Evolutionary conservation across 2,329 filamentous ascomycete species (phyloP).

Genomic region (Aaosphaeria arxii): DNA sequence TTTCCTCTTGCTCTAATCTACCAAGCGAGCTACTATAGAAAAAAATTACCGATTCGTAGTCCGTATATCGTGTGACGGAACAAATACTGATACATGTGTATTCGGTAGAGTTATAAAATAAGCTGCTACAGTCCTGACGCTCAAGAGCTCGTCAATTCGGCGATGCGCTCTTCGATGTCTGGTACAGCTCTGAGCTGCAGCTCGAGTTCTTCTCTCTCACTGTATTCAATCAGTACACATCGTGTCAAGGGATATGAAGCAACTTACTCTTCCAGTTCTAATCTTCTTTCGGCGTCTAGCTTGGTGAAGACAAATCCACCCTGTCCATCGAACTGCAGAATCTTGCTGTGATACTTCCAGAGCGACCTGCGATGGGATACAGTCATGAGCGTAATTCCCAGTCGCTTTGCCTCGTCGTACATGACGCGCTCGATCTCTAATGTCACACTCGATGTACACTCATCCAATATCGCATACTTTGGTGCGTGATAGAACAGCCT

Average conservation of each 20-base stretch:
- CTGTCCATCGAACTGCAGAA: conserved; percentile 95
- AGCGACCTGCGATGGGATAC: conserved; percentile 87
- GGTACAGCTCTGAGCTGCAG: conserved; percentile 80
- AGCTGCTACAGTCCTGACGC: too few species aligned
- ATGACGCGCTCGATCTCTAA: conserved; percentile 91
- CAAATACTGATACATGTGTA: too few species aligned
- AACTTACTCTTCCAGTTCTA: conserved; percentile 78
- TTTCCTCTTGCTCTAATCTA: too few species aligned
- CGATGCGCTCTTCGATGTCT: conserved; percentile 81
- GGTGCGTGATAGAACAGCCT: conserved; percentile 90
- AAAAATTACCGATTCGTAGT: too few species aligned
- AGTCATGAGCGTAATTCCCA: conserved; percentile 95
- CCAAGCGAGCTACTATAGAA: too few species aligned
- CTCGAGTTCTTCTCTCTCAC: conserved; percentile 91
- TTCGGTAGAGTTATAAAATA: too few species aligned
- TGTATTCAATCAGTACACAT: conserved; percentile 17
- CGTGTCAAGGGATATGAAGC: not conserved
- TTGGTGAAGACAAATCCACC: conserved; percentile 86
- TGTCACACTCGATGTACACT: conserved; percentile 94
- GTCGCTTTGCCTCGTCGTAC: conserved; percentile 91
- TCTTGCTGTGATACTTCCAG: conserved; percentile 95
- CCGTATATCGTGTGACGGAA: too few species aligned
- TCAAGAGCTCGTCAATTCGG: conserved; percentile 59
- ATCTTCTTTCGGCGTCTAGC: conserved; percentile 79
- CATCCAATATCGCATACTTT: conserved; percentile 91